Percentiles rank a stretch among this genome's conserved stretches.
Conservation (phyloP, 148 eudicot species). For the Fallopia convolvulus region DNA sequence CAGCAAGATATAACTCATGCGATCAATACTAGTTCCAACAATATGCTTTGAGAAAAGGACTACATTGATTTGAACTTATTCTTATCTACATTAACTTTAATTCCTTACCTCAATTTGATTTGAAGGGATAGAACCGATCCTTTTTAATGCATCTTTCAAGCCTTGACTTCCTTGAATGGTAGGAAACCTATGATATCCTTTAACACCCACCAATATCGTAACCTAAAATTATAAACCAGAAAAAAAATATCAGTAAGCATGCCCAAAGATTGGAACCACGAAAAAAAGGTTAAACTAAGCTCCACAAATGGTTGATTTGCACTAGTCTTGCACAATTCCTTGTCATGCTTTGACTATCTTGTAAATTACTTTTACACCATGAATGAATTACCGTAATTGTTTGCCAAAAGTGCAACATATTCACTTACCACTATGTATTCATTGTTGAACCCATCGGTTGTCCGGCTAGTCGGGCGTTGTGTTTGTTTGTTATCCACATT, state of each 20-base stretch:
- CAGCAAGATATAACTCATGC: not conserved
- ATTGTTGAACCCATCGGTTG: slow-evolving; percentile 66
- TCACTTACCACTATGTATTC: slow-evolving; percentile 92
- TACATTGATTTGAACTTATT: too few relatives aligned
- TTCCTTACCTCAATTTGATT: slow-evolving; percentile 54
- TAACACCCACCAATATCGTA: slow-evolving; percentile 79
- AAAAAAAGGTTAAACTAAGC: too few relatives aligned
- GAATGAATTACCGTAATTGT: not conserved
- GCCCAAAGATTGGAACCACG: too few relatives aligned
- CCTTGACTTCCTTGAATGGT: not conserved
- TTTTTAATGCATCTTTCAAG: slow-evolving; percentile 56
- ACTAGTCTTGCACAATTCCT: too few relatives aligned
- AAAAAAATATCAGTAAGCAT: too few relatives aligned
- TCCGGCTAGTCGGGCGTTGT: slow-evolving; percentile 45
- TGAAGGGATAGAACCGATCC: slow-evolving; percentile 69
- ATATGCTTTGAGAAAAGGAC: too few relatives aligned
- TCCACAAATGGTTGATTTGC: too few relatives aligned
- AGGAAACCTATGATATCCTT: not conserved
- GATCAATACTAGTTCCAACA: not conserved
- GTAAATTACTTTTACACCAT: not conserved
- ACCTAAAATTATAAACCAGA: slow-evolving; percentile 30
- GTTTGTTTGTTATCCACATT: slow-evolving; percentile 74
- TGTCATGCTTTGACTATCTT: too few relatives aligned
- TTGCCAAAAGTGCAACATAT: not conserved
- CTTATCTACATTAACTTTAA: too few relatives aligned